Evolutionary conservation across 176 grass and related monocot species (phyloP), one percentile per base, ranked within the genome.

Genomic region (Cocos nucifera): DNA sequence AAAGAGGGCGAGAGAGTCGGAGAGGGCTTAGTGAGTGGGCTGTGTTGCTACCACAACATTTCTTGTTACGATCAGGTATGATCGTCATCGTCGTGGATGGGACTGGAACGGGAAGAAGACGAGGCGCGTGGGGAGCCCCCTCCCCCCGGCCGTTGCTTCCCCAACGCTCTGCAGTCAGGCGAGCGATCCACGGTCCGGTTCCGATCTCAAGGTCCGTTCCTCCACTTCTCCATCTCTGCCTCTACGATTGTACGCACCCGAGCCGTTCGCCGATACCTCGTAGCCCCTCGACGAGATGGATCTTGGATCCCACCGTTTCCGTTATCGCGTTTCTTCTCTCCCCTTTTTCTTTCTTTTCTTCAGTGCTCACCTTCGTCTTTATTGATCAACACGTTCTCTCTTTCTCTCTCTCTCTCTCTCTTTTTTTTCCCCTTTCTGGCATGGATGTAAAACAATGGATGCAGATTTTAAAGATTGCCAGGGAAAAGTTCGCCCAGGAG

Each of bases 51-150:
- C 62, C 62, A 39, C 59, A 49, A 50, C 68, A 56, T 79, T 79
- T 79, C 55, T 79, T 71, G 32, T 79, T 79, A 55, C 77, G 69
- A 73, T 51, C 77, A 79, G 77, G 72, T 75, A 22, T 79, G 70
- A 79, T 79, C 62, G 62, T 63, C 69, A 57, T 68, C 65, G 54
- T 44, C 35, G 35, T 44, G 35, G 35, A 44, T 44, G 35, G 35
- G 35, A 44, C 35, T 44, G 57, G 77, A 59, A 67, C 72, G 69
- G 61, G 69, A 79, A 79, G 48, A 72, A 71, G 68, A 66, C 69
- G 63, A 71, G 68, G 69, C 56, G 59, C 70, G 76, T 62, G 76
- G 70, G 70, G 69, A 79, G 51, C 49, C 61, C 68, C 66, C 54
- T 61, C 69, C 54, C 68, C 76, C 61, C 54, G 27, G 72, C 76